Percentiles rank a stretch among this genome's conserved stretches.
Evolutionary conservation across 805 yeast species (phyloP).

Genomic region (Brettanomyces nanus): DNA sequence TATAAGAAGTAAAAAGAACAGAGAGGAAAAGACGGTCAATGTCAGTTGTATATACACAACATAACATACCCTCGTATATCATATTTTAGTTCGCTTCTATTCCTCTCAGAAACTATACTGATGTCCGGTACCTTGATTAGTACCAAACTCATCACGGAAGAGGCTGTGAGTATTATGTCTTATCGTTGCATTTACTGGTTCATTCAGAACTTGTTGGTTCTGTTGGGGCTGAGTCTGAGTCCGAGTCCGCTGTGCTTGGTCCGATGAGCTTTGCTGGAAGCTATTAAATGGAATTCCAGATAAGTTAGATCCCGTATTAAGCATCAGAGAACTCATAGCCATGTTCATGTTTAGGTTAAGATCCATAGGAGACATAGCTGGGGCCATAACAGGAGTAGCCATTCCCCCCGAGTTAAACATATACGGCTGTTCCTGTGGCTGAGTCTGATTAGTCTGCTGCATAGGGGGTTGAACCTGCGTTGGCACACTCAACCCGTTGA

Average conservation of each 20-base stretch:
- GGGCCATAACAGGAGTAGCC: too few species aligned
- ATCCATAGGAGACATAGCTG: neutral
- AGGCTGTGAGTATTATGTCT: neutral
- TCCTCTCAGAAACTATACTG: neutral
- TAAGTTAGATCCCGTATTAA: neutral
- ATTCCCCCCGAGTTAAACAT: too few species aligned
- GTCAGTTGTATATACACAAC: neutral
- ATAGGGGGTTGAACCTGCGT: too few species aligned
- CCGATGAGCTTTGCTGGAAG: too few species aligned
- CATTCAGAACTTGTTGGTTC: too few species aligned
- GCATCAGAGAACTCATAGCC: conserved; percentile 4
- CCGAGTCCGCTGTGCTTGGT: too few species aligned
- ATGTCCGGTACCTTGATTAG: neutral
- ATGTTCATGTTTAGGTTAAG: conserved; percentile 3
- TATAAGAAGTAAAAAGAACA: neutral
- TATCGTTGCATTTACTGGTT: too few species aligned
- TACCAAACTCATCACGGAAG: neutral
- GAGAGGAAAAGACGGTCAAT: too few species aligned
- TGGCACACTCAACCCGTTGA: too few species aligned
- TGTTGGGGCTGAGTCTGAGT: too few species aligned
- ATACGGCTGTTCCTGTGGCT: neutral
- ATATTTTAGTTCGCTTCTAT: neutral
- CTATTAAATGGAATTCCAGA: neutral
- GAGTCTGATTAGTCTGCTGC: neutral
- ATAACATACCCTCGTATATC: conserved; percentile 6